Base-by-base conservation (phyloP, 2,329 filamentous ascomycete genomes). In the Aspergillus sp. region DNA sequence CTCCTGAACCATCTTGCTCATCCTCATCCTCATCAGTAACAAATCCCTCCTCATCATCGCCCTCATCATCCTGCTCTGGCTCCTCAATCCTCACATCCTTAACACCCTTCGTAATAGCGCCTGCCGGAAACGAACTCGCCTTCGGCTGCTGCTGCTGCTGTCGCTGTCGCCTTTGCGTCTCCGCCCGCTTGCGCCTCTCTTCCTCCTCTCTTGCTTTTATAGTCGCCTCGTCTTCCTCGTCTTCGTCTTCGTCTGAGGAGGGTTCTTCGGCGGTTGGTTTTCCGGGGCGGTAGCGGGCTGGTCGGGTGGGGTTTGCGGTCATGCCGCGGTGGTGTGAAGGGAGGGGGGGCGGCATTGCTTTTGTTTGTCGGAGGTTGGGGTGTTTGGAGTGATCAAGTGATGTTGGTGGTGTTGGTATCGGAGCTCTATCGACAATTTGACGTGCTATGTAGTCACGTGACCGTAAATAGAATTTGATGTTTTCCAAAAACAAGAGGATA, bases 271-370 rank as follows among this genome's bases (percentile, higher is more conserved):
- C 68, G 33, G 75, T 60, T 44, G 84, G 75, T 68, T 96, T 97
- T 56, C 93, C 91, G 13, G 91, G 85, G 49, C 90, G 84, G 61
- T 96, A 86, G 49, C 93, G 86, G 57, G 84, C 81, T 20, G 89
- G 87, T 65, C 83, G 84, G 49, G 85, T 72, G 3, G 88, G 90
- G 63, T 96, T 95, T 53, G 90, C 90, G 53, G 91, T 97, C 88
- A 97, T 95, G 62, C 88, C 86, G 51, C 70, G 66, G 50, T 69
- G 67, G 17, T 60, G 59, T 39, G 67, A 69, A 15, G 69, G 68
- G 44, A 73, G 65, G 5, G 70, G 69, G 27, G 71, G 72, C 30
- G 72, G 71, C 71, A 73, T 73, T 35, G 33, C n/a, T 35, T 2
- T 17, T 15, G 12, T 4, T 30, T 30, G 10, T 30, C 37, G 41